Conservation (phyloP, 768 basidiomycete species). For the Coprinopsis strossmayeri region DNA sequence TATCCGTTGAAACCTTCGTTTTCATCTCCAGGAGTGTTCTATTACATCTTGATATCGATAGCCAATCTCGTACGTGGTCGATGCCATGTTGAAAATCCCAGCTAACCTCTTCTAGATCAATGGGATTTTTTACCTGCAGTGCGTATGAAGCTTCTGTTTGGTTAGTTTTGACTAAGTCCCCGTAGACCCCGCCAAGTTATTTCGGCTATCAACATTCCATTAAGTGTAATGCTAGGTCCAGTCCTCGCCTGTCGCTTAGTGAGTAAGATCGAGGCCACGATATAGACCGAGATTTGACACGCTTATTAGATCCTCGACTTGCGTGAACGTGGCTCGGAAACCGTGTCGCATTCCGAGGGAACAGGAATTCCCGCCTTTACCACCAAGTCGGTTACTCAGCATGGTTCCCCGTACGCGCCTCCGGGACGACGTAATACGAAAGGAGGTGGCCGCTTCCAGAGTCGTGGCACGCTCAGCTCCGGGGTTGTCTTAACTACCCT, state of each 20-base stretch:
- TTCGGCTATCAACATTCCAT: slow-evolving; percentile 77
- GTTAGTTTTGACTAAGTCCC: slow-evolving; percentile 10
- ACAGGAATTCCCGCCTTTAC: slow-evolving; percentile 62
- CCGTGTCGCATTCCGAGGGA: slow-evolving; percentile 69
- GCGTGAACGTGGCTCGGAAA: slow-evolving; percentile 76
- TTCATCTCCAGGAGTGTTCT: slow-evolving; percentile 57
- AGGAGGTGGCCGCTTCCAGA: slow-evolving; percentile 28
- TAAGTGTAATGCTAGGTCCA: slow-evolving; percentile 80
- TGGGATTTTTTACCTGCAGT: slow-evolving; percentile 85
- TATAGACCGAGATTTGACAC: not conserved
- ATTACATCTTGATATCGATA: slow-evolving; percentile 81
- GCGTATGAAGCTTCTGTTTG: slow-evolving; percentile 16
- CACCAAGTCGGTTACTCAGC: slow-evolving; percentile 53
- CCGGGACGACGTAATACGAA: slow-evolving; percentile 38
- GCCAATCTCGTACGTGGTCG: slow-evolving; percentile 54
- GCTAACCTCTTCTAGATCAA: slow-evolving; percentile 42
- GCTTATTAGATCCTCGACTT: slow-evolving; percentile 64
- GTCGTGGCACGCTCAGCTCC: slow-evolving; percentile 48
- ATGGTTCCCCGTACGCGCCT: slow-evolving; percentile 49
- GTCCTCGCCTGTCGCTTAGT: slow-evolving; percentile 76
- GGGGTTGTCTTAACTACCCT: slow-evolving; percentile 60
- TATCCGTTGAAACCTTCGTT: not conserved
- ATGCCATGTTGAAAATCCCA: not conserved
- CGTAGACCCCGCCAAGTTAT: slow-evolving; percentile 80
- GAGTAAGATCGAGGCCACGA: slow-evolving; percentile 13